A percentile compares a stretch with the other conserved stretches of the same genome.
Evolutionary conservation across 2,329 filamentous ascomycete species (phyloP).

Genomic region (Trichophaea hybrida): DNA sequence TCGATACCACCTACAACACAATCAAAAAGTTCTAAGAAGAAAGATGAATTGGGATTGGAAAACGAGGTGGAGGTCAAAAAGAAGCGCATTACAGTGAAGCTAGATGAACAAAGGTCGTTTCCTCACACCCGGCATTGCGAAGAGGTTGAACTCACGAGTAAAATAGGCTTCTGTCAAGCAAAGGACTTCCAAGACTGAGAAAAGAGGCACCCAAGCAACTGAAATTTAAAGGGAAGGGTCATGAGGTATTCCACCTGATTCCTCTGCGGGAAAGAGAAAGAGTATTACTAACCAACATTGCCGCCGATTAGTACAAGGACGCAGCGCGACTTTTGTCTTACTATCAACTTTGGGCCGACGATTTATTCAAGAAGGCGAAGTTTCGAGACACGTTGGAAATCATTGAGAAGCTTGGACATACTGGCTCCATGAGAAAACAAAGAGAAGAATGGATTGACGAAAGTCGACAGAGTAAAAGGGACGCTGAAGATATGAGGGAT

Average conservation of each 20-base stretch:
- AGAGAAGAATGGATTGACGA: slow-evolving; percentile 29
- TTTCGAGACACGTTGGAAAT: slow-evolving; percentile 81
- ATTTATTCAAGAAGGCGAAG: slow-evolving; percentile 84
- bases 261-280: neutral
- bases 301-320: slow-evolving; percentile 55
- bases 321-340: slow-evolving; percentile 67
- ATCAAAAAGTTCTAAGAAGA: slow-evolving; percentile 36
- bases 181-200: slow-evolving; percentile 70
- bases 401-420: slow-evolving; percentile 87
- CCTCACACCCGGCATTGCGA: neutral
- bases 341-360: slow-evolving; percentile 94
- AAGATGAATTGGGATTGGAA: slow-evolving; percentile 59
- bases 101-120: slow-evolving; percentile 61
- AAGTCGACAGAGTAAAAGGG: slow-evolving; percentile 27
- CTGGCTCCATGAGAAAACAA: slow-evolving; percentile 43
- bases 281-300: neutral
- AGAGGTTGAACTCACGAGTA: neutral
- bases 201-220: slow-evolving; percentile 53
- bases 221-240: slow-evolving; percentile 80
- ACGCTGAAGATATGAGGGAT: neutral
- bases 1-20: slow-evolving; percentile 36
- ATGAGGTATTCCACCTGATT: slow-evolving; percentile 48
- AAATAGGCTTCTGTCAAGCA: slow-evolving; percentile 55
- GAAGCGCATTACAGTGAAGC: slow-evolving; percentile 62
- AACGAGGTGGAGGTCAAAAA: slow-evolving; percentile 73